Conservation (phyloP, 495 filamentous ascomycete genomes). For the Collariella sp. region DNA sequence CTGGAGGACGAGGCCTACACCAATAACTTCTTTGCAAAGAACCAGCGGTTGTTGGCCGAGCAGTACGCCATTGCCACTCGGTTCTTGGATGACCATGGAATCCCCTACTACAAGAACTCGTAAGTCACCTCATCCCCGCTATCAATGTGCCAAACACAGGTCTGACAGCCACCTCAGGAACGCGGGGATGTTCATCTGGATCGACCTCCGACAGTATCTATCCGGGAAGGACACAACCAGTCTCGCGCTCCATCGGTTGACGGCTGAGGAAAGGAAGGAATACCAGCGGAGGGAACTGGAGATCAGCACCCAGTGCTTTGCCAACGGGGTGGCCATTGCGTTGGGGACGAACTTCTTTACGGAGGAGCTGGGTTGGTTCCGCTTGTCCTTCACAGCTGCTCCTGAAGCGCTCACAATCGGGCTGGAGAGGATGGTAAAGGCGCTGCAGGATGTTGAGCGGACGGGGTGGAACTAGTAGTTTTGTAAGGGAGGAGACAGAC, state of each 20-base stretch:
- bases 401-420: conserved; percentile 30
- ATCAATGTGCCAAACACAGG: no score
- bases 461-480: neutral
- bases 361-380: conserved; percentile 45
- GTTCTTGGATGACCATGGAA: conserved; percentile 28
- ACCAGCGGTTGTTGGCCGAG: conserved; percentile 29
- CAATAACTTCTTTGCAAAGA: conserved; percentile 32
- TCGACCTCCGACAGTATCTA: conserved; percentile 9
- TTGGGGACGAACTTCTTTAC: conserved; percentile 35
- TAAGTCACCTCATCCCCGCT: neutral
- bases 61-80: conserved; percentile 27
- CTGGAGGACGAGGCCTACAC: conserved; percentile 40
- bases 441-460: conserved; percentile 3
- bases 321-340: conserved; percentile 39
- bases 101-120: conserved; percentile 21
- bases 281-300: conserved; percentile 8
- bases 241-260: neutral
- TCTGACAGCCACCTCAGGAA: neutral
- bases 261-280: neutral
- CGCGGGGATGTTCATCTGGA: conserved; percentile 14
- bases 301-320: conserved; percentile 29
- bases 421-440: conserved; percentile 16
- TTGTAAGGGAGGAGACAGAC: neutral
- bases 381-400: conserved; percentile 41
- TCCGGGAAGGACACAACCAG: neutral